These are phyloP conservation scores for Salvia miltiorrhiza DNA, from an alignment of 257 asterid species.

Conservation along the genomic window DNA sequence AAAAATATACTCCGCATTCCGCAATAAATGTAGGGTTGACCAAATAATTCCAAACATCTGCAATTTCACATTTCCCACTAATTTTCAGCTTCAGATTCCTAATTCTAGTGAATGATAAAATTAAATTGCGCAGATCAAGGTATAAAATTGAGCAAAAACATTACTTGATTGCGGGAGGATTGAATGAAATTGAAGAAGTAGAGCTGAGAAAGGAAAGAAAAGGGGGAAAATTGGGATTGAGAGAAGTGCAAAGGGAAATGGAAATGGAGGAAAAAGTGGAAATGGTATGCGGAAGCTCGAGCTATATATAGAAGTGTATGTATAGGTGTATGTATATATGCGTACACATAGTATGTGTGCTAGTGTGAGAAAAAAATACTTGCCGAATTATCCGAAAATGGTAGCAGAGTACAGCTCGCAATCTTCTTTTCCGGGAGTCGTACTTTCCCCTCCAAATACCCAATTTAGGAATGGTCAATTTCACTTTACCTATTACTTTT, in stretches of 20 bases:
- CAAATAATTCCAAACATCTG: constrained; percentile 25
- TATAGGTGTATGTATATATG: constrained; percentile 23
- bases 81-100: constrained; percentile 13
- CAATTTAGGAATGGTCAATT: constrained; percentile 20
- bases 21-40: constrained; percentile 44
- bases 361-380: constrained; percentile 10
- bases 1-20: constrained; percentile 22
- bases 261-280: constrained; percentile 26
- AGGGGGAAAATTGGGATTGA: constrained; percentile 15
- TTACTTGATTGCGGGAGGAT: constrained; percentile 29
- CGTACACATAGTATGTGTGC: constrained; percentile 25
- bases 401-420: constrained; percentile 29
- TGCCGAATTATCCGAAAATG: constrained; percentile 26
- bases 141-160: neutral
- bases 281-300: constrained; percentile 17
- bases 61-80: constrained; percentile 13
- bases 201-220: constrained; percentile 26
- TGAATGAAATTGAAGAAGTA: constrained; percentile 21
- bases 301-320: constrained; percentile 27
- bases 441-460: constrained; percentile 15
- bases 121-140: constrained; percentile 12
- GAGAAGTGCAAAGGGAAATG: constrained; percentile 19
- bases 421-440: constrained; percentile 25
- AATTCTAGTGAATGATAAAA: constrained; percentile 7
- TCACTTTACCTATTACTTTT: neutral